phyloP scores from a whole-genome alignment of 1,284 basidiomycete species.

The Lentinula novae-zelandiae region DNA sequence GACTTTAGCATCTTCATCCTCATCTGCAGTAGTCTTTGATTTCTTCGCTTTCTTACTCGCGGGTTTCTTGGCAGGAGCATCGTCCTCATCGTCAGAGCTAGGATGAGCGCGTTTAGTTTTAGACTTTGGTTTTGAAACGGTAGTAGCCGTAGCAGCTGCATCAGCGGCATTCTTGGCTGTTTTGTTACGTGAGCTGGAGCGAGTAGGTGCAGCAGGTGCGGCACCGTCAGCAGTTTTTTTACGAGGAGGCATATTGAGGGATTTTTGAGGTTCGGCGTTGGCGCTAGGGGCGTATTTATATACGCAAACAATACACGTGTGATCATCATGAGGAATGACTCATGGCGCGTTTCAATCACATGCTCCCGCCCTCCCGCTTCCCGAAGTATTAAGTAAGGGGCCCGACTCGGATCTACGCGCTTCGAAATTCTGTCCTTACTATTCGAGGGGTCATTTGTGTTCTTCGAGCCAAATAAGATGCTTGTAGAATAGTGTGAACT shows the following conservation, averaged over 20 bases:
- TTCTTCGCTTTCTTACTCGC: conserved; percentile 37
- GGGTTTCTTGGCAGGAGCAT: conserved; percentile 22
- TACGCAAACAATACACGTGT: neutral
- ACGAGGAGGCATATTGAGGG: conserved; percentile 29
- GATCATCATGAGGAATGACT: neutral
- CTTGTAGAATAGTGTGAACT: no score
- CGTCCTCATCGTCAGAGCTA: conserved; percentile 17
- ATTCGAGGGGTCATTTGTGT: no score
- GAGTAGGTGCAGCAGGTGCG: conserved; percentile 25
- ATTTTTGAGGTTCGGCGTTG: neutral
- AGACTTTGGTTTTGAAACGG: conserved; percentile 14
- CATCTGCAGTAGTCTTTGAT: conserved; percentile 16
- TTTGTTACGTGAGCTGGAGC: conserved; percentile 27
- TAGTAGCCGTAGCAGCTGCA: conserved; percentile 10
- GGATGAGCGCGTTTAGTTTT: conserved; percentile 15
- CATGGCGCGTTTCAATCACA: neutral
- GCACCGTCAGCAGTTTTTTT: conserved; percentile 25
- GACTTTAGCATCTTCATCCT: conserved; percentile 16
- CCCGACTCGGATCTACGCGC: no score
- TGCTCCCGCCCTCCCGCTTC: neutral
- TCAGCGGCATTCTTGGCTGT: conserved; percentile 14
- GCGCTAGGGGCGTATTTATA: conserved; percentile 3
- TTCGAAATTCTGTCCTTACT: no score
- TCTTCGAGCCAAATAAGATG: no score
- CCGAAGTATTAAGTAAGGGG: neutral